Percentiles rank a stretch among this genome's conserved stretches.
These are phyloP conservation scores for Ceratobasidium papillatum DNA, from an alignment of 1,284 basidiomycete species.

Conservation along the genomic window DNA sequence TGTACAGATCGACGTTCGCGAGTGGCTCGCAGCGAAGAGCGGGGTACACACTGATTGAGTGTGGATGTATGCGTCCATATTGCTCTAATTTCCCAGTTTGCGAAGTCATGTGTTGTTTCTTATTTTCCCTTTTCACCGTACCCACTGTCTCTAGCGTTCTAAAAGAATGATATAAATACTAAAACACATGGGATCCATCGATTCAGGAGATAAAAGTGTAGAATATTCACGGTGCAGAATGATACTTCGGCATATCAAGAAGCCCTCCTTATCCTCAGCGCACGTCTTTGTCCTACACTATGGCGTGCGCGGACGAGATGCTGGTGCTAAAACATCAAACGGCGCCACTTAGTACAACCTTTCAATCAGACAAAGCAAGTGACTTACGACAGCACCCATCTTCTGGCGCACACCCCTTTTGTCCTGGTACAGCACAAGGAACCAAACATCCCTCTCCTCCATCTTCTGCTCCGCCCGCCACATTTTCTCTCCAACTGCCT, in stretches of 20 bases:
- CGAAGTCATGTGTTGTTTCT: no score
- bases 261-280: not conserved
- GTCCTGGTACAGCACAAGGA: constrained; percentile 31
- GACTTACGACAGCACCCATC: constrained; percentile 84
- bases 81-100: not conserved
- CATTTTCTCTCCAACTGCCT: not conserved
- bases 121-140: no score
- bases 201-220: not conserved
- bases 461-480: not conserved
- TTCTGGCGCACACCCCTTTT: constrained; percentile 53
- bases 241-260: not conserved
- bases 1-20: not conserved
- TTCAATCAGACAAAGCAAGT: not conserved
- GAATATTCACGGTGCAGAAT: not conserved
- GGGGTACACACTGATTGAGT: not conserved
- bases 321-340: not conserved
- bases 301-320: constrained; percentile 10
- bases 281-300: not conserved
- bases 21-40: not conserved
- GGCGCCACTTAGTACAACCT: not conserved
- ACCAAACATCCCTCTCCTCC: constrained; percentile 52
- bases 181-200: no score
- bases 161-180: no score
- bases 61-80: not conserved
- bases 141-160: no score